Percentiles rank a stretch among this genome's conserved stretches.
Evolutionary conservation across 208 protist species (phyloP).

Genomic region (Leishmania major): DNA sequence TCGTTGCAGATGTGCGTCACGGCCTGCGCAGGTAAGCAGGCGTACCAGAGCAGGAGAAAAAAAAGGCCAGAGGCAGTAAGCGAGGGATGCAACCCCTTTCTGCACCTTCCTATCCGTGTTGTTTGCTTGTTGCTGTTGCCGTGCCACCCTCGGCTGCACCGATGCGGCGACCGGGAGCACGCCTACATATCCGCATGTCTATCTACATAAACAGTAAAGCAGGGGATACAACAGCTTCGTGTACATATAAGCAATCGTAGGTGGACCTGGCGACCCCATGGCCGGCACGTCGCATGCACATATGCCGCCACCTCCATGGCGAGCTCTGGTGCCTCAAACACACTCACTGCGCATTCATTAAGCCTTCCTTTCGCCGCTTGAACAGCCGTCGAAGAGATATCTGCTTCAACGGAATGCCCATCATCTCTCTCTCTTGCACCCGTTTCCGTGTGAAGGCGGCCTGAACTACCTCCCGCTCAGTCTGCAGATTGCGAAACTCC

Average conservation of each 20-base stretch:
- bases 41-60: not conserved
- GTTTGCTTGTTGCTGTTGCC: not conserved
- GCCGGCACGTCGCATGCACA: not conserved
- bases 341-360: not conserved
- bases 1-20: not conserved
- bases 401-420: slow-evolving; percentile 30
- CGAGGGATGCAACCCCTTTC: too few relatives aligned
- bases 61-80: not conserved
- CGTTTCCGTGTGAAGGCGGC: slow-evolving; percentile 4
- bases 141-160: not conserved
- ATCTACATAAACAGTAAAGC: not conserved
- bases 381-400: slow-evolving; percentile 24
- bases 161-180: not conserved
- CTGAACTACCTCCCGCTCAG: slow-evolving; percentile 18
- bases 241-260: too few relatives aligned
- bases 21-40: not conserved
- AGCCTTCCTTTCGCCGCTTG: slow-evolving; percentile 12
- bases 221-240: too few relatives aligned
- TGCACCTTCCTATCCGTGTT: not conserved
- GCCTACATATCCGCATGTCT: too few relatives aligned
- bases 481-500: not conserved
- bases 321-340: not conserved
- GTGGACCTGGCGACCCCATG: too few relatives aligned
- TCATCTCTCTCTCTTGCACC: not conserved
- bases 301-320: not conserved